Evolutionary conservation across 2,329 filamentous ascomycete genomes (phyloP).

Genomic region (Claviceps quebecensis): DNA sequence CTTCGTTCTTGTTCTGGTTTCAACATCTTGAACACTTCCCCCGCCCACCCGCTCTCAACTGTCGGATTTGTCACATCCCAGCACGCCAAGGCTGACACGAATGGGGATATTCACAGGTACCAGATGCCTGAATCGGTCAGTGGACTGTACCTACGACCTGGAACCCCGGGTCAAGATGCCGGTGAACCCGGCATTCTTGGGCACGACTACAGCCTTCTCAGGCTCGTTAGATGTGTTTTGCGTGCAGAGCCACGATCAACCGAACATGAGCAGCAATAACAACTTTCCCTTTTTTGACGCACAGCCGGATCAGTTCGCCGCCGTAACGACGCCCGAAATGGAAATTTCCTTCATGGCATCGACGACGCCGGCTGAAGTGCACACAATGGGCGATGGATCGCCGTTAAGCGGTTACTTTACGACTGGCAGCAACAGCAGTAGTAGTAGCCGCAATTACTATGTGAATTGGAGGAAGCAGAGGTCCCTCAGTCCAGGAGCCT

Average conservation of each 20-base stretch:
- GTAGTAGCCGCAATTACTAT: conserved; percentile 1
- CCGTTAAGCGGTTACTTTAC: neutral
- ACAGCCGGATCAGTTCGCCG: neutral
- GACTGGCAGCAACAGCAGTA: too few species aligned
- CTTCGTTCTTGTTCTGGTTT: neutral
- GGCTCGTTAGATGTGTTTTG: conserved; percentile 5
- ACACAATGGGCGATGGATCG: neutral
- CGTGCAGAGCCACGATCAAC: neutral
- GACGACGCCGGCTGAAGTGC: neutral
- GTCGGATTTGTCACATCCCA: neutral
- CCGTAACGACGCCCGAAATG: conserved; percentile 2
- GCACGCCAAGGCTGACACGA: neutral
- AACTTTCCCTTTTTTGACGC: neutral
- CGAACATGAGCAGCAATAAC: neutral
- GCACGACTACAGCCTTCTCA: conserved; percentile 3
- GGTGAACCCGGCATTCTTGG: conserved; percentile 7
- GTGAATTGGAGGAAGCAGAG: neutral
- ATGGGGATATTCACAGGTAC: neutral
- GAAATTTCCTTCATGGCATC: conserved; percentile 1
- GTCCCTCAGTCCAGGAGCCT: neutral
- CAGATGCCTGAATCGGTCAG: conserved; percentile 5
- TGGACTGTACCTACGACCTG: conserved; percentile 5
- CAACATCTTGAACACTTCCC: neutral
- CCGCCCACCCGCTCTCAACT: neutral
- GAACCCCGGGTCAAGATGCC: conserved; percentile 7